Evolutionary conservation across 306 rosid genomes (phyloP), one percentile per base, ranked within the genome.

Genomic region (Malus fusca): DNA sequence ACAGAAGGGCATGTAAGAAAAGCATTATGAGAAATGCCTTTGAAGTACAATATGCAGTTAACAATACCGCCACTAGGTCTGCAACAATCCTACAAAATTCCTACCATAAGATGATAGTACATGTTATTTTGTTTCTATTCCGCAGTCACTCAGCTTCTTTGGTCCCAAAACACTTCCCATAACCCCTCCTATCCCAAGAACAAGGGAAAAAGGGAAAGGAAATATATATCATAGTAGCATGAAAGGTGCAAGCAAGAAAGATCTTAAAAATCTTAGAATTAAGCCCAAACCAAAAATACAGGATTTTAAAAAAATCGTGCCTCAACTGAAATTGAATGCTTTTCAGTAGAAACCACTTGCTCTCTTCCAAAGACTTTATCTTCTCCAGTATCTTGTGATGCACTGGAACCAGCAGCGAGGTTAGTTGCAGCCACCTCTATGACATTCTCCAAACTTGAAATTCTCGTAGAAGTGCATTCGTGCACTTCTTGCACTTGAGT

Each of bases 261-360:
- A 48, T 61, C 69, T 61, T 51, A 25, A 2, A 26, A 53, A 52
- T 30, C 28, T 21, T 52, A 5, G 17, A 17, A 70, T 13, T 25
- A 51, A 69, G 56, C 8, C 26, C n/a, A 25, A 43, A 69, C 15
- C 25, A 1, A 19, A 22, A 52, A 21, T 11, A 22, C 3, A 35
- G 28, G 26, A 71, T n/a, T 53, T 10, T 6, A 28, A 71, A 53
- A 65, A 58, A 68, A 77, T 79, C 88, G 80, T 83, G 86, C 98
- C 91, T 88, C 79, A 63, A 90, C 79, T 72, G 93, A 83, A 81
- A 88, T 66, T 18, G 97, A 86, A 84, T 90, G 82, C 66, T 85
- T 91, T 78, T 71, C 79, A 18, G 77, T 28, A 44, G 87, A 78
- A 81, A 76, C 78, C 65, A 80, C 77, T 30, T 89, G 78, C 79